Conservation (phyloP, 179 eudicot species). For the Heliamphora ciliata region DNA sequence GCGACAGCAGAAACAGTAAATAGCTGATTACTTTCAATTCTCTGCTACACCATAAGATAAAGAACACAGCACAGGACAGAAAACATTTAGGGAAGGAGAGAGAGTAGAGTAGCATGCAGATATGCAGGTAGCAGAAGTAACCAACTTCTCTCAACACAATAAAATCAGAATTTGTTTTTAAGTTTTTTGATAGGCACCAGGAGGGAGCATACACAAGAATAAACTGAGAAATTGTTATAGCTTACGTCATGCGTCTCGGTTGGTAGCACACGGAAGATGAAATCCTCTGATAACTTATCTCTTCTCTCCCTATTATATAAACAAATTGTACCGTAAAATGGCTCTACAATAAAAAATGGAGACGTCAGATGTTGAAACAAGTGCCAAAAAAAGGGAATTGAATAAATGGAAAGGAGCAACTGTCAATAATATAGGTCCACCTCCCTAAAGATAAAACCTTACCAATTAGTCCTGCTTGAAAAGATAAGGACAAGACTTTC, state of each 20-base stretch:
- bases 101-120: too few relatives aligned
- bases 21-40: not conserved
- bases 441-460: conserved; percentile 25
- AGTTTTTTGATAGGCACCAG: too few relatives aligned
- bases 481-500: conserved; percentile 75
- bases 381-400: conserved; percentile 1
- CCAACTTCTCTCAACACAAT: not conserved
- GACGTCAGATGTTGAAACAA: conserved; percentile 19
- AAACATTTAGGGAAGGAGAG: not conserved
- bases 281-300: conserved; percentile 95
- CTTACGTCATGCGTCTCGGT: conserved; percentile 69
- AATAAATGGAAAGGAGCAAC: conserved; percentile 5
- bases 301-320: conserved; percentile 94
- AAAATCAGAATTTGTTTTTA: too few relatives aligned
- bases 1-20: conserved; percentile 13
- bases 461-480: conserved; percentile 97
- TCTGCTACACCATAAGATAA: not conserved
- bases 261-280: conserved; percentile 62
- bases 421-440: not conserved
- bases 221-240: conserved; percentile 2
- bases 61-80: conserved; percentile 1
- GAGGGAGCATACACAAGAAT: not conserved
- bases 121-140: not conserved
- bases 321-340: conserved; percentile 91
- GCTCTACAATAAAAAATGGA: conserved; percentile 58